These are phyloP conservation scores for Spinellus fusiger DNA, from an alignment of 192 early-diverging fungal species.

Conservation along the genomic window DNA sequence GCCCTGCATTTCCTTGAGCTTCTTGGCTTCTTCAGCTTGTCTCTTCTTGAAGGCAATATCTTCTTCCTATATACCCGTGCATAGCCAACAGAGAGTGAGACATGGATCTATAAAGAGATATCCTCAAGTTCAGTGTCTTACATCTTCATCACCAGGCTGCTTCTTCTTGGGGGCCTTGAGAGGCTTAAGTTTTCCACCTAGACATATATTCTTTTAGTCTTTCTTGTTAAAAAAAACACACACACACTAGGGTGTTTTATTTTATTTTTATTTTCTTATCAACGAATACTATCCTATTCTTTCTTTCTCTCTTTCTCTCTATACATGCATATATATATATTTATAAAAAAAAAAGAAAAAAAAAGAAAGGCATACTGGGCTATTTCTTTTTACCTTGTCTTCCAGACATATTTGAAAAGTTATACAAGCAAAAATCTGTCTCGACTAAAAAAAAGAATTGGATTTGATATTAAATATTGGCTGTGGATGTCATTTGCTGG, in stretches of 20 bases:
- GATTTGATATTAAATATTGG: not conserved
- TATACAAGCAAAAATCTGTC: not conserved
- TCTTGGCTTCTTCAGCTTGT: constrained; percentile 70
- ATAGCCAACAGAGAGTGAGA: not conserved
- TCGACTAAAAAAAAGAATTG: too few relatives aligned
- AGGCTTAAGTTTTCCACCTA: constrained; percentile 88
- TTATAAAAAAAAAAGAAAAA: not conserved
- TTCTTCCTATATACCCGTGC: constrained; percentile 34
- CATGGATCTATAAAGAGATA: not conserved
- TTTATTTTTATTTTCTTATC: constrained; percentile 4
- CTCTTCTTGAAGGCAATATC: constrained; percentile 75
- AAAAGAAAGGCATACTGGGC: not conserved
- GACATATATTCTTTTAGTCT: too few relatives aligned
- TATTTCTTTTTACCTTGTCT: constrained; percentile 41
- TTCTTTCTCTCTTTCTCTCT: not conserved
- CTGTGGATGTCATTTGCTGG: too few relatives aligned
- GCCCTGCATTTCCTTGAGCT: constrained; percentile 68
- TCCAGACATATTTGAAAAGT: constrained; percentile 42
- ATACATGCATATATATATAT: not conserved
- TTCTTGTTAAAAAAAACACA: too few relatives aligned
- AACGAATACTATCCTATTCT: not conserved
- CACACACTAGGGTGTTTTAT: too few relatives aligned
- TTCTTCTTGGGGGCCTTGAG: constrained; percentile 81
- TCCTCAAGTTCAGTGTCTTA: constrained; percentile 2
- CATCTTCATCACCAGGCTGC: constrained; percentile 56